These are phyloP conservation scores for Effrenium voratum DNA, from an alignment of 73 alveolate species.

Conservation along the genomic window DNA sequence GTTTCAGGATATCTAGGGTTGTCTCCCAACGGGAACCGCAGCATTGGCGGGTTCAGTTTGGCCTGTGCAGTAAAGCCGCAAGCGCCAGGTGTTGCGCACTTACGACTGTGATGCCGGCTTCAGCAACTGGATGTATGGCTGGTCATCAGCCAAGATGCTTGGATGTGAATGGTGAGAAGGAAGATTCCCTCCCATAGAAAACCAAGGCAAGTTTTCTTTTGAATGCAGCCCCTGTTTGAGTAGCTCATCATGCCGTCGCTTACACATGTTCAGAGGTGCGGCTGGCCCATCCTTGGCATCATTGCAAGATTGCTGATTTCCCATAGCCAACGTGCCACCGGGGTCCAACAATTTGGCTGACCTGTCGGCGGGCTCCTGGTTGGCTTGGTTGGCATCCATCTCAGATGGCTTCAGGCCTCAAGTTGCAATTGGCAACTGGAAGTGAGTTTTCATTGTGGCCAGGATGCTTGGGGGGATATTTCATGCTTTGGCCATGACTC, in stretches of 20 bases:
- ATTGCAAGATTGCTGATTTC: no score
- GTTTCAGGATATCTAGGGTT: not conserved
- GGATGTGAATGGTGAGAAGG: not conserved
- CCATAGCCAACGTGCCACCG: no score
- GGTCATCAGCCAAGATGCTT: constrained; percentile 16
- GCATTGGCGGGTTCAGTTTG: not conserved
- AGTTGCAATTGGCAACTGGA: no score
- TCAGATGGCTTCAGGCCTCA: no score
- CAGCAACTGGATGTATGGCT: constrained; percentile 37
- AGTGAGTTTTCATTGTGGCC: no score
- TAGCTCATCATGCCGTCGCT: not conserved
- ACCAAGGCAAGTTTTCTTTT: not conserved
- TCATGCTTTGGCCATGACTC: no score
- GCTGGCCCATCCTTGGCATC: no score
- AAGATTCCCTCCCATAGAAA: not conserved
- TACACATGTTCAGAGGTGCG: not conserved
- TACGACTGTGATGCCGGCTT: constrained; percentile 28
- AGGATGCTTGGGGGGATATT: no score
- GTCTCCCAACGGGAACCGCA: not conserved
- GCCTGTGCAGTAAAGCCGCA: not conserved
- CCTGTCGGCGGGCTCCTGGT: no score
- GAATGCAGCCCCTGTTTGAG: not conserved
- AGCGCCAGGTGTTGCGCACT: not conserved
- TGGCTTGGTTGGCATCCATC: no score
- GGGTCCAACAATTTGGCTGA: no score